phyloP scores from a whole-genome alignment of 2,329 filamentous ascomycete genomes.

The Penicillium sp. region DNA sequence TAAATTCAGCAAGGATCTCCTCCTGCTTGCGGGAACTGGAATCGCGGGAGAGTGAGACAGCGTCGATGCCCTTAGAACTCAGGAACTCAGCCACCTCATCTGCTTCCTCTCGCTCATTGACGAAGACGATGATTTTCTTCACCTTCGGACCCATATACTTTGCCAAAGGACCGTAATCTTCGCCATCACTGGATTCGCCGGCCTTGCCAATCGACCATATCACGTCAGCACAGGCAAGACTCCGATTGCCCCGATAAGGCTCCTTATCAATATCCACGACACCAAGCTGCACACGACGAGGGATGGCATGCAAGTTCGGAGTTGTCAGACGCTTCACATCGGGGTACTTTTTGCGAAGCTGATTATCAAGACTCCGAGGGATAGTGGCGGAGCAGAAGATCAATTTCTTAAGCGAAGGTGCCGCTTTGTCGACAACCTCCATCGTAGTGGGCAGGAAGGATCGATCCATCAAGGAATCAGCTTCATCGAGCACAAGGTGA shows the following conservation, averaged over 20 bases:
- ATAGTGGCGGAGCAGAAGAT: slow-evolving; percentile 96
- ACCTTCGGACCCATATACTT: slow-evolving; percentile 51
- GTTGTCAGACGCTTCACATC: slow-evolving; percentile 81
- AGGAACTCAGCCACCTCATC: slow-evolving; percentile 76
- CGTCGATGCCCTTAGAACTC: slow-evolving; percentile 78
- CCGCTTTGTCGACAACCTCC: slow-evolving; percentile 72
- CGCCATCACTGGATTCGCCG: slow-evolving; percentile 44
- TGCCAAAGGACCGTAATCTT: slow-evolving; percentile 30
- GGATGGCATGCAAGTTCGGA: slow-evolving; percentile 92
- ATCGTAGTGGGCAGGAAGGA: slow-evolving; percentile 82
- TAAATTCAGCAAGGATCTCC: slow-evolving; percentile 74
- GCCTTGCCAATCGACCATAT: slow-evolving; percentile 91
- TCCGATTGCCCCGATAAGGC: slow-evolving; percentile 90
- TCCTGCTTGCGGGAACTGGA: slow-evolving; percentile 70
- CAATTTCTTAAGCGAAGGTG: slow-evolving; percentile 77
- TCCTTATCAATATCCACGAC: slow-evolving; percentile 87
- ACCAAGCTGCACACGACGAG: slow-evolving; percentile 85
- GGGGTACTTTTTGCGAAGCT: slow-evolving; percentile 75
- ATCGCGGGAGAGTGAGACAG: slow-evolving; percentile 78
- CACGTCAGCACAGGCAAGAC: slow-evolving; percentile 86
- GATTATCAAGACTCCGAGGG: slow-evolving; percentile 78
- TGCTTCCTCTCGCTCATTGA: slow-evolving; percentile 90
- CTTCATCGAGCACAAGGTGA: slow-evolving; percentile 88
- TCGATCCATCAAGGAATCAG: slow-evolving; percentile 89
- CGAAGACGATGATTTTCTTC: slow-evolving; percentile 88